Base-by-base conservation (phyloP, 306 rosid genomes). In the Acacia melanoxylon region DNA sequence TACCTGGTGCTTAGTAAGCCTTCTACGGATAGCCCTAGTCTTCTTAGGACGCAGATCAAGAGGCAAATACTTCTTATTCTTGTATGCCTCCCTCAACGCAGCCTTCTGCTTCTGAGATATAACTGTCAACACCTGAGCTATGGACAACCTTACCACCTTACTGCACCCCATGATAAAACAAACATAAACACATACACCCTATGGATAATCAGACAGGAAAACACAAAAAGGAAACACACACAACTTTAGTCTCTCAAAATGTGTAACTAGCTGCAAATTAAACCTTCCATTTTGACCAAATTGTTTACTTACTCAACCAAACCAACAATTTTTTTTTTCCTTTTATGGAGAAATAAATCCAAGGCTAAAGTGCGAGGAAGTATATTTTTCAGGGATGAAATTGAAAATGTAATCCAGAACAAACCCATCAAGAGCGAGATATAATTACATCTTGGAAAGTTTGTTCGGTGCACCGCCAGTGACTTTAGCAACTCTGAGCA, bases 401-500 rank as follows among this genome's bases (percentile, higher is more conserved):
- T 61, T 61, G 37, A 4, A 12, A 24, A 61, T 61, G 9, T 61
- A 61, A 13, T 25, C 65, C 16, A 61, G 29, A 61, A 25, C 5
- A 61, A 59, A 61, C 5, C 19, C 19, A 61, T 27, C n/a, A 15
- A 29, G 41, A 63, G 41, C 3, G 24, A 33, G 70, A 65, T 25
- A 66, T 16, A 17, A 15, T 67, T 83, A 95, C 99, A 95, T 95
- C 90, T 95, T 95, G 84, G 98, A 93, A 59, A 93, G 99, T 91
- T 93, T 95, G 92, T 95, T 95, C 77, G 99, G 92, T 4, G 98
- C 98, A 44, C 98, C 99, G 0, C 98, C 98, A 10, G 99, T 95
- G 88, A 93, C 99, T 91, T 95, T 95, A 17, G 99, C 96, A 5
- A 95, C 99, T n/a, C 98, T 98, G 67, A 95, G 99, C 72, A 92